Base-by-base conservation (phyloP, 2,329 filamentous ascomycete species). In the Volutella citrinella region DNA sequence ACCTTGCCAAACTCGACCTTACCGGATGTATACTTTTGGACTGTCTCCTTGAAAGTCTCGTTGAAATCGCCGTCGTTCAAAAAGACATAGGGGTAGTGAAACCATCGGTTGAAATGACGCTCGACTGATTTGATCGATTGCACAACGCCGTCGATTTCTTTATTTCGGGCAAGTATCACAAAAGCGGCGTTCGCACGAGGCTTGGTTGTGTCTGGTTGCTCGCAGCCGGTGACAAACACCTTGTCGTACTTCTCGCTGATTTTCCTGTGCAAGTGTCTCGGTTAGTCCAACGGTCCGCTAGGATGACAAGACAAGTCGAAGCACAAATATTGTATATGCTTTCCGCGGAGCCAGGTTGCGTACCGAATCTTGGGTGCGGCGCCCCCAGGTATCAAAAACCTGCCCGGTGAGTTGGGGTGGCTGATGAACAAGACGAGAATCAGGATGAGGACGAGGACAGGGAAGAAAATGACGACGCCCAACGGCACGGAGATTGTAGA, bases 91-190 rank as follows among this genome's bases (percentile, higher is more conserved):
- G 93, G 93, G 62, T 98, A 98, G 64, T 97, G 81, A 62, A 89
- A 98, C 90, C 91, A 98, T 49, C 90, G 80, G 67, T 98, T 98
- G 78, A 98, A 98, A 66, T 98, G 93, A 52, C 93, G 80, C 70
- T 98, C 93, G 49, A 98, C 90, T 26, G 91, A 97, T 70, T 96
- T 96, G 62, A 98, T 78, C 9, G 93, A 97, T 64, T 97, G 88
- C 46, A 98, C 80, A 23, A 98, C 93, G 40, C 93, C 93, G 1
- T 95, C 90, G 46, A 98, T 64, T 67, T 98, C 93, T 72, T 95
- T 94, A 61, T 98, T 97, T 52, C 93, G 76, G 34, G 93, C 93
- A 40, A 98, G 76, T 23, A 98, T 89, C 45, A 98, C 93, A 55
- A 98, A 95, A 17, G 88, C 91, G 41, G 87, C 93, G 57, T 97